Percentiles rank a stretch among this genome's conserved stretches.
Conservation (phyloP, 2,329 filamentous ascomycete genomes). For the Aureobasidium sp. region DNA sequence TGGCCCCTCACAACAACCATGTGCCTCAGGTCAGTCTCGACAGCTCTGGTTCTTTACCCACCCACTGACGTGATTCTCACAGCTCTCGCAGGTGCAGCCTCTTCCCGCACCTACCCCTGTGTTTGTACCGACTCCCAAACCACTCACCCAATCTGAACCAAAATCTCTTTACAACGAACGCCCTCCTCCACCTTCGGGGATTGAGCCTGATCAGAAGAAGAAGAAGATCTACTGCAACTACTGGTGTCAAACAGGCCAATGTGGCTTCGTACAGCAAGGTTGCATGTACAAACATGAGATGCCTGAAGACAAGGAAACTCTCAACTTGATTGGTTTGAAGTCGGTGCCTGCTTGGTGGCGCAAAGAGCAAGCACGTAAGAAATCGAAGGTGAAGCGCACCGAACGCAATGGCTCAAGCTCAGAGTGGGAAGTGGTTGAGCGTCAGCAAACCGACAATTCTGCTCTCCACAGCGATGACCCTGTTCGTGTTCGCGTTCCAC, state of each 20-base stretch:
- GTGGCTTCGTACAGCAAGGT: conserved; percentile 76
- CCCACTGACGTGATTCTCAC: neutral
- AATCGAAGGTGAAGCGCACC: neutral
- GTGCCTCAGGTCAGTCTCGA: neutral
- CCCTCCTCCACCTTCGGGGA: conserved; percentile 27
- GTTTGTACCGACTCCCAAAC: neutral
- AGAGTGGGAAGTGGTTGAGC: conserved; percentile 4
- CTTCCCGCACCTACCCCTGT: neutral
- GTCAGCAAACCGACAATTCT: neutral
- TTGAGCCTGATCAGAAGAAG: conserved; percentile 33
- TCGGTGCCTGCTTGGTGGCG: conserved; percentile 49
- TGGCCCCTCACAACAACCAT: neutral
- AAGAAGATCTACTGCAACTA: conserved; percentile 79
- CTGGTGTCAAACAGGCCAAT: conserved; percentile 72
- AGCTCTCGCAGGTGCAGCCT: neutral
- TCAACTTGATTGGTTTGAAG: conserved; percentile 60
- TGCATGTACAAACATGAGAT: conserved; percentile 90
- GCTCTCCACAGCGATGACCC: neutral
- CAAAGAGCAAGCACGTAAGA: conserved; percentile 31
- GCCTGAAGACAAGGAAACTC: conserved; percentile 59
- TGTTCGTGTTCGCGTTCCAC: neutral
- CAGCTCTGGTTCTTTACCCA: neutral
- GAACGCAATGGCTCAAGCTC: neutral
- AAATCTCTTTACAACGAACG: conserved; percentile 7
- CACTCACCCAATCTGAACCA: neutral